Percentiles rank a stretch among this genome's conserved stretches.
Evolutionary conservation across 1,284 basidiomycete species (phyloP).

Genomic region (Rhodotorula sp.): DNA sequence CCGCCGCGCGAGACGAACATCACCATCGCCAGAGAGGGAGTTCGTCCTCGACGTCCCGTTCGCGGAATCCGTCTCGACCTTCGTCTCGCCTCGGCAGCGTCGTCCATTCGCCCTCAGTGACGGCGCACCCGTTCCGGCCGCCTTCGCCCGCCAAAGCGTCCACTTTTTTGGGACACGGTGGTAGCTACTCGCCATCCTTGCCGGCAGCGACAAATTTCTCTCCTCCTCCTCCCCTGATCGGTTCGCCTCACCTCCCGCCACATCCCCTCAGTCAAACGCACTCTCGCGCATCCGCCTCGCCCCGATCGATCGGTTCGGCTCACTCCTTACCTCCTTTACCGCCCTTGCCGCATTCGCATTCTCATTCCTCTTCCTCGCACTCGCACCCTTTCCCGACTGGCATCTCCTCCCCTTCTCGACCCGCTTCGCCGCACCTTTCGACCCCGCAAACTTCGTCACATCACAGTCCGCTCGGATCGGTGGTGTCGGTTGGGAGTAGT

Average conservation of each 20-base stretch:
- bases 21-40: background rate
- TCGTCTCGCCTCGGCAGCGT: constrained; percentile 9
- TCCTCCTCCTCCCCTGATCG: too few relatives aligned
- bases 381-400: constrained; percentile 28
- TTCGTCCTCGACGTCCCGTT: background rate
- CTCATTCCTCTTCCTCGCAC: background rate
- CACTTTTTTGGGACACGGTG: background rate
- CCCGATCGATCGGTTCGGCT: background rate
- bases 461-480: background rate
- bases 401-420: constrained; percentile 20
- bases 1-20: background rate
- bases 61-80: constrained; percentile 10
- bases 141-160: background rate
- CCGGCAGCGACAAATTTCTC: too few relatives aligned
- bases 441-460: constrained; percentile 10
- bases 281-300: background rate
- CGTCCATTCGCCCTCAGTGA: background rate
- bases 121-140: constrained; percentile 3
- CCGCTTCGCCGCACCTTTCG: constrained; percentile 27
- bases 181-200: background rate
- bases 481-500: background rate
- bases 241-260: background rate
- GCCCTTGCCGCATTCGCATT: background rate
- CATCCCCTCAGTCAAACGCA: background rate
- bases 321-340: background rate